phyloP scores from a whole-genome alignment of 441 rosid genomes.

The Adansonia grandidieri region DNA sequence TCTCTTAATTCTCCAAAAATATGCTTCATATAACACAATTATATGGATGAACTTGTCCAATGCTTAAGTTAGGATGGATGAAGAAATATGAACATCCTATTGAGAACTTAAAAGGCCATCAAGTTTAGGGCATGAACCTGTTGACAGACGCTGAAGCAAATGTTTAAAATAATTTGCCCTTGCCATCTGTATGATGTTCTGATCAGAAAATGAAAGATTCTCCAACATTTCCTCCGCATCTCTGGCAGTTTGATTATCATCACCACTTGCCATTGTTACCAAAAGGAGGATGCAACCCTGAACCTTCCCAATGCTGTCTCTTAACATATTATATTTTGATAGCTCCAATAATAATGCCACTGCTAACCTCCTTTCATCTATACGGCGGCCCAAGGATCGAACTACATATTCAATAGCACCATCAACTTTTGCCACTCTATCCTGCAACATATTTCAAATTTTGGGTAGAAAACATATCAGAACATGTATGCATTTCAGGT shows the following conservation, averaged over 20 bases:
- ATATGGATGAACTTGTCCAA: neutral
- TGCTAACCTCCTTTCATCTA: slow-evolving; percentile 58
- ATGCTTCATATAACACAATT: neutral
- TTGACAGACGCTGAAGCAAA: slow-evolving; percentile 54
- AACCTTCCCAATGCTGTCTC: slow-evolving; percentile 55
- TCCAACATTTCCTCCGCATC: slow-evolving; percentile 58
- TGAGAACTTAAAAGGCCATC: slow-evolving; percentile 24
- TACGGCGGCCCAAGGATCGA: slow-evolving; percentile 61
- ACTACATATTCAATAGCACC: slow-evolving; percentile 55
- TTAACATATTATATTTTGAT: slow-evolving; percentile 42
- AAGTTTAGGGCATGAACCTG: slow-evolving; percentile 41
- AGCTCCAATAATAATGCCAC: slow-evolving; percentile 55
- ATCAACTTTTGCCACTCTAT: slow-evolving; percentile 51
- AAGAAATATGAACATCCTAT: slow-evolving; percentile 2
- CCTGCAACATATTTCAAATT: slow-evolving; percentile 46
- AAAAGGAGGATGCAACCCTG: slow-evolving; percentile 68
- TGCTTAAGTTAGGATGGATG: neutral
- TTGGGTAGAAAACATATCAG: slow-evolving; percentile 23
- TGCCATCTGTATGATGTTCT: slow-evolving; percentile 62
- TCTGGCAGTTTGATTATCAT: slow-evolving; percentile 55
- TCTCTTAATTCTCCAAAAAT: slow-evolving; percentile 2
- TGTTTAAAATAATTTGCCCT: slow-evolving; percentile 66
- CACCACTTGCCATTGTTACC: slow-evolving; percentile 65
- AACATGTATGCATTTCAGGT: slow-evolving; percentile 12
- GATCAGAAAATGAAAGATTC: slow-evolving; percentile 60